Base-by-base conservation (phyloP, 768 basidiomycete genomes). In the Mycena venus region DNA sequence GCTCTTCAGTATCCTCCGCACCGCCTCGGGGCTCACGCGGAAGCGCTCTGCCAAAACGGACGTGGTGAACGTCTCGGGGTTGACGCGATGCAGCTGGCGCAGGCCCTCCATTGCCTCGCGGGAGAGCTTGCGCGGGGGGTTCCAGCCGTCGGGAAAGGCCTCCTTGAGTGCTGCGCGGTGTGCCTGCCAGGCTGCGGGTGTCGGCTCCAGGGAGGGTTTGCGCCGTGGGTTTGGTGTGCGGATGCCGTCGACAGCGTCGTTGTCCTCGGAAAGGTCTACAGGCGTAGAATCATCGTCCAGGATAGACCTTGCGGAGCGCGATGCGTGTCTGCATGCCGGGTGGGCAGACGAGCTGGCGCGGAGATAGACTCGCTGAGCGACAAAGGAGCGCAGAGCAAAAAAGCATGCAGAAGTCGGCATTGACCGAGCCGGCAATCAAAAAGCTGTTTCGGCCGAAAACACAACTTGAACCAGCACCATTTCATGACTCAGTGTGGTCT, bases 101-200 rank as follows among this genome's bases (percentile, higher is more conserved):
- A 97, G 82, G 19, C 92, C 91, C 74, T 93, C 92, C 95, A 96
- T 96, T 38, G 95, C 95, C 78, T 94, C 92, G 67, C 94, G 89
- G 17, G 94, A 94, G 66, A 97, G 80, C 80, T 95, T 95, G 78
- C 91, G 92, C 69, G 93, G 93, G 29, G 96, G 96, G 62, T 87
- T 85, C 95, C 95, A 97, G 55, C 92, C 92, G 12, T 84, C 82
- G 31, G 92, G 93, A 79, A 93, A 94, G 4, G 81, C 78, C 74
- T 88, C 85, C 68, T 87, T 88, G 71, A 94, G 85, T 12, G 83
- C 78, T 53, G 84, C 81, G 51, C 90, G 88, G 82, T 94, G 92
- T 25, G 79, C 82, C 72, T 82, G 83, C 86, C 86, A 87, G 79
- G 89, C 84, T 29, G 83, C 81, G 58, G 91, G 91, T 14, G 88